phyloP scores from a whole-genome alignment of 2,329 filamentous ascomycete genomes.

The Coniochaeta hoffmannii region DNA sequence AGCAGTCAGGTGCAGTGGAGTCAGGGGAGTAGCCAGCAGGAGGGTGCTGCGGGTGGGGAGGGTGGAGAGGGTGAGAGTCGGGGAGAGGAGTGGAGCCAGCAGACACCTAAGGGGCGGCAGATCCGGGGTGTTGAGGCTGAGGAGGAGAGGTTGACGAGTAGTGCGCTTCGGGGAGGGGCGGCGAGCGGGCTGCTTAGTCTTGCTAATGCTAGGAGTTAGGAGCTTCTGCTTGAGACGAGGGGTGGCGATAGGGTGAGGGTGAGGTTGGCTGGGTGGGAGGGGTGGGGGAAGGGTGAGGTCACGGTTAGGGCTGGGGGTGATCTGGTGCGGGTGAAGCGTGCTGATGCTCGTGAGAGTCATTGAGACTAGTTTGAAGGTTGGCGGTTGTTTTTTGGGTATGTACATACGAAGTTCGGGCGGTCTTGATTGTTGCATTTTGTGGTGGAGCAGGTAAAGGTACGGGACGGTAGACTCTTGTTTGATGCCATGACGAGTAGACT shows the following conservation, averaged over 20 bases:
- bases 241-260: not conserved
- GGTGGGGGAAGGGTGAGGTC: not conserved
- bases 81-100: not conserved
- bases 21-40: not conserved
- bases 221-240: not conserved
- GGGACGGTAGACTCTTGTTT: too few relatives aligned
- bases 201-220: slow-evolving; percentile 20
- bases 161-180: slow-evolving; percentile 39
- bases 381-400: not conserved
- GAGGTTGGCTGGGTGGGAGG: not conserved
- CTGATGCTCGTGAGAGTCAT: not conserved
- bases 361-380: not conserved
- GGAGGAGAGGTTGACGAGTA: slow-evolving; percentile 31
- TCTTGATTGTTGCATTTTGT: too few relatives aligned
- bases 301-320: not conserved
- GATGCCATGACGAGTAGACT: too few relatives aligned
- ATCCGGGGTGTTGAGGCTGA: slow-evolving; percentile 18
- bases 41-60: not conserved
- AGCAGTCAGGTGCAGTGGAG: not conserved
- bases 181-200: slow-evolving; percentile 41
- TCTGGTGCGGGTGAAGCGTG: not conserved
- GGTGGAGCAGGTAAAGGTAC: too few relatives aligned
- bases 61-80: not conserved
- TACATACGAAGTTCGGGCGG: too few relatives aligned
- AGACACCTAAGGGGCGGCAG: not conserved